Conservation (phyloP, 129 eudicot species). For the Deinandra increscens region DNA sequence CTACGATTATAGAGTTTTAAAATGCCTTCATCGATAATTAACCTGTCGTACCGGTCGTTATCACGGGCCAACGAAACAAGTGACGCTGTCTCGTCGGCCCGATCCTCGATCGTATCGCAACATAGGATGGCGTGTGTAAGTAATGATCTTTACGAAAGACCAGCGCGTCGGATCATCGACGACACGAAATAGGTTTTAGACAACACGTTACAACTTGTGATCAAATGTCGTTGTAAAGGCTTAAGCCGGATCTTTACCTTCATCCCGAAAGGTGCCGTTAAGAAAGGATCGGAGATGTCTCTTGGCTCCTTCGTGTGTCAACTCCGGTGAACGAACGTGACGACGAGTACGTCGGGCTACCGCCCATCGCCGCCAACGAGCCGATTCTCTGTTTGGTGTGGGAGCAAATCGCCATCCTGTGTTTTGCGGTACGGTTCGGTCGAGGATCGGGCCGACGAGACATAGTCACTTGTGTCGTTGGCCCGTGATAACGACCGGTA, state of each 20-base stretch:
- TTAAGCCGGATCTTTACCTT: slow-evolving; percentile 52
- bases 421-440: slow-evolving; percentile 42
- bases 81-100: too few relatives aligned
- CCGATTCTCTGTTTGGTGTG: slow-evolving; percentile 61
- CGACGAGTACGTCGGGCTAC: slow-evolving; percentile 53
- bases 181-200: slow-evolving; percentile 65
- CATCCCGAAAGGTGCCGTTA: slow-evolving; percentile 46
- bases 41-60: too few relatives aligned
- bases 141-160: slow-evolving; percentile 60
- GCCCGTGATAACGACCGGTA: slow-evolving; percentile 64
- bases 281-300: slow-evolving; percentile 54
- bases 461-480: slow-evolving; percentile 56
- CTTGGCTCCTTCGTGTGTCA: slow-evolving; percentile 65
- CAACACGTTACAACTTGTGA: slow-evolving; percentile 38
- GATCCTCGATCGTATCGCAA: too few relatives aligned
- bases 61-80: too few relatives aligned
- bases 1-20: too few relatives aligned
- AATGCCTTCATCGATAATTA: too few relatives aligned
- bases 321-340: slow-evolving; percentile 53
- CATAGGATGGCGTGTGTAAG: slow-evolving; percentile 70
- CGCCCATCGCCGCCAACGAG: slow-evolving; percentile 68
- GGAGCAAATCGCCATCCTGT: slow-evolving; percentile 62
- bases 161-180: too few relatives aligned
- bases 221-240: slow-evolving; percentile 52
- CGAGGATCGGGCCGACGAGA: slow-evolving; percentile 60